These are phyloP conservation scores for Sequoia sempervirens DNA, from an alignment of 75 land plant species.

Conservation along the genomic window DNA sequence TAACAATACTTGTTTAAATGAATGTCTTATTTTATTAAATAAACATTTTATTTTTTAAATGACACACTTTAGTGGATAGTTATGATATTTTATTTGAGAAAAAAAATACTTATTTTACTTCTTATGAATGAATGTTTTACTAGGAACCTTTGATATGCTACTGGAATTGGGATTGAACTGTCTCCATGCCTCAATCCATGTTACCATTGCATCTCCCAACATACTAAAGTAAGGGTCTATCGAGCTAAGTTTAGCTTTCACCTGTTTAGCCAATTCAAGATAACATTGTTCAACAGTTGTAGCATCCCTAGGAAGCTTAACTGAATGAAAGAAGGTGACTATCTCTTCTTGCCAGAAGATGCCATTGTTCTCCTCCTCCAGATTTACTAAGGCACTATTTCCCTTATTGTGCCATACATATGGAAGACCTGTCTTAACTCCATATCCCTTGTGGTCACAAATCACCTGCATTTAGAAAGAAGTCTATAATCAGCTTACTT, in stretches of 20 bases:
- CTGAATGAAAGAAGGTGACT: conserved; percentile 28
- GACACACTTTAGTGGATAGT: no score
- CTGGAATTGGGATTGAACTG: conserved; percentile 17
- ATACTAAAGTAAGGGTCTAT: conserved; percentile 38
- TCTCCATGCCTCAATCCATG: conserved; percentile 44
- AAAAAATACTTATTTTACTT: no score
- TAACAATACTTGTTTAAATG: no score
- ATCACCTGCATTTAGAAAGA: conserved; percentile 20
- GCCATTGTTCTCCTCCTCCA: conserved; percentile 49
- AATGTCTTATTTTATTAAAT: no score
- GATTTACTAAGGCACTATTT: conserved; percentile 38
- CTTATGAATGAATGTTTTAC: not conserved
- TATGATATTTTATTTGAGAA: no score
- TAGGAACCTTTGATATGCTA: not conserved
- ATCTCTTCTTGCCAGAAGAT: conserved; percentile 29
- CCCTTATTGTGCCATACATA: conserved; percentile 43
- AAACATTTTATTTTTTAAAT: no score
- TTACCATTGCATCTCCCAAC: conserved; percentile 39
- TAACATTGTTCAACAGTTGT: conserved; percentile 29
- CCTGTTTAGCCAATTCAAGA: conserved; percentile 30
- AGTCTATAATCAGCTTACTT: not conserved
- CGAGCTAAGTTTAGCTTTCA: conserved; percentile 29
- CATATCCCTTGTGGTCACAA: conserved; percentile 37
- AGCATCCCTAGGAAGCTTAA: conserved; percentile 15
- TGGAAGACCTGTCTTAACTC: conserved; percentile 47